Evolutionary conservation across 2,329 filamentous ascomycete genomes (phyloP), one percentile per base, ranked within the genome.

Genomic region (Botrytis deweyae): DNA sequence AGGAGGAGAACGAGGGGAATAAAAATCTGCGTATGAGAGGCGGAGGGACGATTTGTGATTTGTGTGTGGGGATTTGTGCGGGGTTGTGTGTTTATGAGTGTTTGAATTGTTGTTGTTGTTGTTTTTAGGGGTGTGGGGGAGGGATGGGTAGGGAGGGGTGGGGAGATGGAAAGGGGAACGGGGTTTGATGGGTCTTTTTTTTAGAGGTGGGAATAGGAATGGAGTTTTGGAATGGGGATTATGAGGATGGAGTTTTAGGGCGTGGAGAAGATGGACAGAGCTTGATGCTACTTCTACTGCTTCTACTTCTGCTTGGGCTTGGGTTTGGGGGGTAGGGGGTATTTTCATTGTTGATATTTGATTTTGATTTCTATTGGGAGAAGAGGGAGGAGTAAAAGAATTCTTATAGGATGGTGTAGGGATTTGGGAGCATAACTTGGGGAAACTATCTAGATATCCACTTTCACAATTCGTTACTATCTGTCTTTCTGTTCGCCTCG

Each of bases 81-180:
- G 49, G 66, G 0, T 68, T 22, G 49, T 68, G 66, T 42, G 25
- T 42, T 58, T 68, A 58, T 33, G 66, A 68, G n/a, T 68, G 49
- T 42, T 42, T 68, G 36, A 33, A 68, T 68, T 68, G 46, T 55
- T 68, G 46, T 68, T 68, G 65, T 58, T 68, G 46, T 42, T 58
- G 66, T 33, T 58, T 22, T 10, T 55, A 38, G 52, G 33, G 16
- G 40, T 38, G 40, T 1, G 14, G 14, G 40, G 4, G 40, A 42
- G 40, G 40, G 3, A 5, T 14, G 40, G 40, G 40, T 16, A 77
- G 44, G 22, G 33, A 16, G 16, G 5, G 25, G 10, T 12, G 25
- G 0, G n/a, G n/a, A 5, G 25, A 52, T 52, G 25, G 49, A 52
- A 3, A 14, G 25, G 12, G 12, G 25, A 0, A 7, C 10, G 49